phyloP scores from a whole-genome alignment of 2,329 filamentous ascomycete genomes.

The Scytalidium lignicola region DNA sequence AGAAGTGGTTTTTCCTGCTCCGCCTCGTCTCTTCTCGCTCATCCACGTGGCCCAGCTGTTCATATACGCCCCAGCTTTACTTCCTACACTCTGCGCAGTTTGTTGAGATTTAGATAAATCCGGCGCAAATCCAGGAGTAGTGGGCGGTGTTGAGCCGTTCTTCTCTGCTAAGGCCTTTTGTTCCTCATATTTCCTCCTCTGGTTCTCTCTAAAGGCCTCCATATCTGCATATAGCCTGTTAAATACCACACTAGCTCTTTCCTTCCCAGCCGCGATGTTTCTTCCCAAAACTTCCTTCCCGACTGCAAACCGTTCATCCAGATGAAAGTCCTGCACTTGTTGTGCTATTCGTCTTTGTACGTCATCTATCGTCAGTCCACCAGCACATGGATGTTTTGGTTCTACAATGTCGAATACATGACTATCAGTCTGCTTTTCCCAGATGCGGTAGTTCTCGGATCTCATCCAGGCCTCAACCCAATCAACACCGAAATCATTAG shows the following conservation, averaged over 20 bases:
- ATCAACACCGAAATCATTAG: slow-evolving; percentile 74
- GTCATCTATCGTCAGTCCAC: slow-evolving; percentile 88
- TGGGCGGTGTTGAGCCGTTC: slow-evolving; percentile 15
- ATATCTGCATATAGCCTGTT: slow-evolving; percentile 88
- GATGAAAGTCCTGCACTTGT: slow-evolving; percentile 88
- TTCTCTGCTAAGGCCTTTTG: slow-evolving; percentile 28
- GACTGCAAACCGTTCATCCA: slow-evolving; percentile 83
- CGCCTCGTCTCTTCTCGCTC: slow-evolving; percentile 65
- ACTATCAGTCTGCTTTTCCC: slow-evolving; percentile 72
- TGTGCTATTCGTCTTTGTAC: slow-evolving; percentile 84
- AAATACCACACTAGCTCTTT: slow-evolving; percentile 82
- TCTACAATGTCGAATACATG: slow-evolving; percentile 94
- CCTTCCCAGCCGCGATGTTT: slow-evolving; percentile 80
- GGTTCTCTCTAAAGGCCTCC: slow-evolving; percentile 71
- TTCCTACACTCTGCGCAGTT: slow-evolving; percentile 43
- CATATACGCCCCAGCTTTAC: slow-evolving; percentile 58
- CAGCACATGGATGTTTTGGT: slow-evolving; percentile 87
- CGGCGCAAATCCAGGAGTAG: slow-evolving; percentile 14
- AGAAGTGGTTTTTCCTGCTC: slow-evolving; percentile 20
- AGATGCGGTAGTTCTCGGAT: slow-evolving; percentile 89
- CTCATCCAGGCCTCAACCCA: slow-evolving; percentile 84
- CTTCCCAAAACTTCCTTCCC: slow-evolving; percentile 82
- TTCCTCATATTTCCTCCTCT: slow-evolving; percentile 59
- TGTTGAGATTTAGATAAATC: slow-evolving; percentile 41
- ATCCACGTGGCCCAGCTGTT: slow-evolving; percentile 67